Evolutionary conservation across 2,329 filamentous ascomycete species (phyloP).

Genomic region (Microsporum canis): DNA sequence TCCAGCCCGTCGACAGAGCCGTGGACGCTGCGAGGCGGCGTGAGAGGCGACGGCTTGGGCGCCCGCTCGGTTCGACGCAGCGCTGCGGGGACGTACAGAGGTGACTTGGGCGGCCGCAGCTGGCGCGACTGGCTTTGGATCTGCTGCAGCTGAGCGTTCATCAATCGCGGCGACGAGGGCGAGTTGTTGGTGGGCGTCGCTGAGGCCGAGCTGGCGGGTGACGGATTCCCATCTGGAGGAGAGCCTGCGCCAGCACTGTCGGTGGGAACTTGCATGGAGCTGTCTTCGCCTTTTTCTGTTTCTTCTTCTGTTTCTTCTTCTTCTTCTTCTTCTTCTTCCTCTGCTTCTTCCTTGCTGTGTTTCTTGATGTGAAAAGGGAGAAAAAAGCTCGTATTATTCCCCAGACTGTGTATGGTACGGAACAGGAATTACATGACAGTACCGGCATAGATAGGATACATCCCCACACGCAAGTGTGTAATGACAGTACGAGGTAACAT

Average conservation of each 20-base stretch:
- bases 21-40: conserved; percentile 44
- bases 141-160: conserved; percentile 24
- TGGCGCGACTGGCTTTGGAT: conserved; percentile 41
- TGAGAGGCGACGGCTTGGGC: conserved; percentile 33
- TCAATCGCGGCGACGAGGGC: conserved; percentile 40
- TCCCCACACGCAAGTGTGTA: not conserved
- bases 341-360: not conserved
- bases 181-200: conserved; percentile 45
- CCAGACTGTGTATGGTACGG: not conserved
- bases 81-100: conserved; percentile 53
- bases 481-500: not conserved
- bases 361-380: not conserved
- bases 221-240: conserved; percentile 31
- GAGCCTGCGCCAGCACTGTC: conserved; percentile 18
- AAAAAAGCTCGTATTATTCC: not conserved
- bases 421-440: not conserved
- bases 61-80: conserved; percentile 50
- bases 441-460: not conserved
- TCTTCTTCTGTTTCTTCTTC: not conserved
- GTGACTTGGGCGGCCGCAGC: conserved; percentile 48
- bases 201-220: conserved; percentile 37
- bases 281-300: not conserved
- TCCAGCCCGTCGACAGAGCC: conserved; percentile 42
- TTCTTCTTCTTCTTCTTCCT: not conserved
- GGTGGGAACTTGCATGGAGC: conserved; percentile 9